These are phyloP conservation scores for Hemileccinum impolitum DNA, from an alignment of 768 basidiomycete genomes.

Conservation along the genomic window DNA sequence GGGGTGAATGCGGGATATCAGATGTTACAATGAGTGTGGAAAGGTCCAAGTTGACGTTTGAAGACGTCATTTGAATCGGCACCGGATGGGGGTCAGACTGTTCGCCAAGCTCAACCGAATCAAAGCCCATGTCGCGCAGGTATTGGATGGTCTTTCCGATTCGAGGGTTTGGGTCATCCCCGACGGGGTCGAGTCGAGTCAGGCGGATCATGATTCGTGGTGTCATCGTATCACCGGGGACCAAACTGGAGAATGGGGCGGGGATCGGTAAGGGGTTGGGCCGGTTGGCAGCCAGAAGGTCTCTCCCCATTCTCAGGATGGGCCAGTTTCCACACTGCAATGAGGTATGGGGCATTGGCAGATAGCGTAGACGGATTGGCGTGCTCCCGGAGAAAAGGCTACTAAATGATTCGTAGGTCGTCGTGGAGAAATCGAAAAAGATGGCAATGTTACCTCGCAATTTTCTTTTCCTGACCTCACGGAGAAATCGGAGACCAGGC, in stretches of 20 bases:
- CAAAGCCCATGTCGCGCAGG: constrained; percentile 60
- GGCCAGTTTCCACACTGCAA: constrained; percentile 77
- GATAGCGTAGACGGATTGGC: constrained; percentile 41
- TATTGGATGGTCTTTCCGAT: too few relatives aligned
- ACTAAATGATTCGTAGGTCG: constrained; percentile 38
- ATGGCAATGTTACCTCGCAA: constrained; percentile 31
- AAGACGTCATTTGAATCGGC: not conserved
- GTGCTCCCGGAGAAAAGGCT: constrained; percentile 53
- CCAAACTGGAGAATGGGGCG: not conserved
- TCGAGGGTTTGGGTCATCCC: constrained; percentile 45
- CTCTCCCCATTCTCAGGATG: constrained; percentile 69
- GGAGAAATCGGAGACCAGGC: too few relatives aligned
- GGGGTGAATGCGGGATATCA: constrained; percentile 70
- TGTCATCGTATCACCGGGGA: too few relatives aligned
- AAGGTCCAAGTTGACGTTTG: constrained; percentile 73
- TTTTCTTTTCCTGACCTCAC: too few relatives aligned
- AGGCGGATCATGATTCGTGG: constrained; percentile 53
- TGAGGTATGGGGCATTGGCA: constrained; percentile 77
- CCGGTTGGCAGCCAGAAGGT: constrained; percentile 59
- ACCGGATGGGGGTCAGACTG: constrained; percentile 25
- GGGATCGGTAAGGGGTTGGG: too few relatives aligned
- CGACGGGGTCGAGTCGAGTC: constrained; percentile 58
- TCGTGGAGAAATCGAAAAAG: not conserved
- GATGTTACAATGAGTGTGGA: constrained; percentile 83
- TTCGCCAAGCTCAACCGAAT: constrained; percentile 66